Percentiles rank a stretch among this genome's conserved stretches.
Evolutionary conservation across 768 basidiomycete species (phyloP).

Genomic region (Chiua virens): DNA sequence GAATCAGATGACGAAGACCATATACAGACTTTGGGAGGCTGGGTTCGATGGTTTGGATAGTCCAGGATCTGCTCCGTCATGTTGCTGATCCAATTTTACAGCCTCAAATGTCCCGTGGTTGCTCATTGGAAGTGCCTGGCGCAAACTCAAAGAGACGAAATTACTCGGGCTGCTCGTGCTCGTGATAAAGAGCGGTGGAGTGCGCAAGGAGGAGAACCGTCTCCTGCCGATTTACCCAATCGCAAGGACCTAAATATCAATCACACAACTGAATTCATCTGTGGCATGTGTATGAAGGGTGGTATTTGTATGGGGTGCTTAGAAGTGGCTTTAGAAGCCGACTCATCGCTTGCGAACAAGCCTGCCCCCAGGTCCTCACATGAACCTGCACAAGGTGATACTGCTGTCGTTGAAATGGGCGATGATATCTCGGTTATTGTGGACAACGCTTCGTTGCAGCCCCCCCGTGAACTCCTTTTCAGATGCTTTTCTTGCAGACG

Average conservation of each 20-base stretch:
- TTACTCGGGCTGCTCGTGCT: slow-evolving; percentile 61
- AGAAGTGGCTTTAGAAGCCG: slow-evolving; percentile 53
- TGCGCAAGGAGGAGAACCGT: slow-evolving; percentile 20
- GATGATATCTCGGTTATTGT: slow-evolving; percentile 20
- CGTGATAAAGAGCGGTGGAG: slow-evolving; percentile 47
- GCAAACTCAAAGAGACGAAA: slow-evolving; percentile 64
- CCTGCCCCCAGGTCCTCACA: background rate
- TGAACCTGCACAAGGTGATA: slow-evolving; percentile 8
- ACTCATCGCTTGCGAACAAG: slow-evolving; percentile 29
- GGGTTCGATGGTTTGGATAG: slow-evolving; percentile 73
- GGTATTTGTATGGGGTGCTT: slow-evolving; percentile 78
- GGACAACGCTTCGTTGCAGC: slow-evolving; percentile 17
- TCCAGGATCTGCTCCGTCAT: background rate
- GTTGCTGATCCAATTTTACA: slow-evolving; percentile 29
- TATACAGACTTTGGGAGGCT: slow-evolving; percentile 62
- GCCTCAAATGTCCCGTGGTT: slow-evolving; percentile 74
- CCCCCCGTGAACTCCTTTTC: slow-evolving; percentile 58
- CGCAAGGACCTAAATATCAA: slow-evolving; percentile 45
- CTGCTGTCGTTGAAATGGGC: slow-evolving; percentile 37
- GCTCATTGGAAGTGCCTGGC: slow-evolving; percentile 80
- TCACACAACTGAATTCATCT: slow-evolving; percentile 79
- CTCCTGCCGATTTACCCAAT: slow-evolving; percentile 39
- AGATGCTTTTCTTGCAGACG: slow-evolving; percentile 85
- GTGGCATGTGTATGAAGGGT: slow-evolving; percentile 71
- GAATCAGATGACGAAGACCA: slow-evolving; percentile 53